phyloP scores from a whole-genome alignment of 2,329 filamentous ascomycete genomes.

The Epichloe scottii region DNA sequence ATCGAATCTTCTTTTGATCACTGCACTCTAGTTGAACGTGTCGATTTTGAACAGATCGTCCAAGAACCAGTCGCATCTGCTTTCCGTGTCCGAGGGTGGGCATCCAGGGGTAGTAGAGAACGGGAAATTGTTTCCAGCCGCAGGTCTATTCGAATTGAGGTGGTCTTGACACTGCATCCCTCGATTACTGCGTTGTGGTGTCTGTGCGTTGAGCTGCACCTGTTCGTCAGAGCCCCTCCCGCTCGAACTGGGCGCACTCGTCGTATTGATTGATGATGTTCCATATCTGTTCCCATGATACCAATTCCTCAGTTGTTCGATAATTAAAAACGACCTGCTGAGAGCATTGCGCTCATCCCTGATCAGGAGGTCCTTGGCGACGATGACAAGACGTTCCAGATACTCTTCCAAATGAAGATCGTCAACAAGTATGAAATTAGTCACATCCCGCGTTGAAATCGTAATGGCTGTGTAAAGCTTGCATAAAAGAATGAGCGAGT shows the following conservation, averaged over 20 bases:
- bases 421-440: not conserved
- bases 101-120: not conserved
- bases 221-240: not conserved
- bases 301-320: conserved; percentile 4
- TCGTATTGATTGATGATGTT: not conserved
- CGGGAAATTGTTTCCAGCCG: not conserved
- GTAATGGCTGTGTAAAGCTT: conserved; percentile 1
- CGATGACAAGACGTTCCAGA: not conserved
- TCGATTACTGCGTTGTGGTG: not conserved
- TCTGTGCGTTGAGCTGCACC: not conserved
- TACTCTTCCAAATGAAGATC: conserved; percentile 2
- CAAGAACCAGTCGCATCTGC: not conserved
- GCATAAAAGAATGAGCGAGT: conserved; percentile 3
- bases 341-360: not conserved
- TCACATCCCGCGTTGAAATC: not conserved
- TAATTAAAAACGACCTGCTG: not conserved
- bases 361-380: conserved; percentile 1
- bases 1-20: not conserved
- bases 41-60: not conserved
- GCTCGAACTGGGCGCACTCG: not conserved
- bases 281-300: not conserved
- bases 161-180: not conserved
- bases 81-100: not conserved
- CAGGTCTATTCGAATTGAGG: too few species aligned
- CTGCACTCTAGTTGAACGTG: not conserved